Evolutionary conservation across 2,329 filamentous ascomycete genomes (phyloP).

Genomic region (Neobulgaria alba): DNA sequence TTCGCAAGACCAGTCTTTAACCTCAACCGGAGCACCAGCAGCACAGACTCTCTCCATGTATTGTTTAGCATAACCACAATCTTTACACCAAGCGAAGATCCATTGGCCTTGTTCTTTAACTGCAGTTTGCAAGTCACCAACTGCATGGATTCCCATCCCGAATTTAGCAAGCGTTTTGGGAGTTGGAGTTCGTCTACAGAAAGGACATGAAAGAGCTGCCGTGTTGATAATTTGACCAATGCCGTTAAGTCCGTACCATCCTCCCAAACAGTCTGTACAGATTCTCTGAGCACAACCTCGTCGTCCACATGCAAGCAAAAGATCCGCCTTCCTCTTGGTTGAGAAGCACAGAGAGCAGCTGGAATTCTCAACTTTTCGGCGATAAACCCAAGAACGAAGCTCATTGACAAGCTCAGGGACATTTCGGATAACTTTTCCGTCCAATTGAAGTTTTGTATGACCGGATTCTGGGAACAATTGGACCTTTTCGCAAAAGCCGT

Average conservation of each 20-base stretch:
- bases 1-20: slow-evolving; percentile 6
- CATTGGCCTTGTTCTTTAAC: slow-evolving; percentile 10
- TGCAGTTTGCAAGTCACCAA: slow-evolving; percentile 9
- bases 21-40: slow-evolving; percentile 9
- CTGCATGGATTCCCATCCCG: slow-evolving; percentile 16
- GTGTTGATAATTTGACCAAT: slow-evolving; percentile 14
- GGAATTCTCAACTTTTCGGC: slow-evolving; percentile 6
- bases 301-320: slow-evolving; percentile 11
- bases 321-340: slow-evolving; percentile 6
- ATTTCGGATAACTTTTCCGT: slow-evolving; percentile 14
- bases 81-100: slow-evolving; percentile 13
- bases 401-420: slow-evolving; percentile 2
- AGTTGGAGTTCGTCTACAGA: slow-evolving; percentile 12
- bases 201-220: slow-evolving; percentile 11
- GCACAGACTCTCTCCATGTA: slow-evolving; percentile 13
- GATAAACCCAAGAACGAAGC: slow-evolving; percentile 12
- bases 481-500: slow-evolving; percentile 8
- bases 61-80: slow-evolving; percentile 9
- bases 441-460: slow-evolving; percentile 3
- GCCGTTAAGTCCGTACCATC: slow-evolving; percentile 15
- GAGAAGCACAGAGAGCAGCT: slow-evolving; percentile 16
- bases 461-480: slow-evolving; percentile 7
- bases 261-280: slow-evolving; percentile 10
- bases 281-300: slow-evolving; percentile 7
- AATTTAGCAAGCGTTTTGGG: slow-evolving; percentile 12